Base-by-base conservation (phyloP, 192 early-diverging fungal genomes). In the Coemansia sp. region DNA sequence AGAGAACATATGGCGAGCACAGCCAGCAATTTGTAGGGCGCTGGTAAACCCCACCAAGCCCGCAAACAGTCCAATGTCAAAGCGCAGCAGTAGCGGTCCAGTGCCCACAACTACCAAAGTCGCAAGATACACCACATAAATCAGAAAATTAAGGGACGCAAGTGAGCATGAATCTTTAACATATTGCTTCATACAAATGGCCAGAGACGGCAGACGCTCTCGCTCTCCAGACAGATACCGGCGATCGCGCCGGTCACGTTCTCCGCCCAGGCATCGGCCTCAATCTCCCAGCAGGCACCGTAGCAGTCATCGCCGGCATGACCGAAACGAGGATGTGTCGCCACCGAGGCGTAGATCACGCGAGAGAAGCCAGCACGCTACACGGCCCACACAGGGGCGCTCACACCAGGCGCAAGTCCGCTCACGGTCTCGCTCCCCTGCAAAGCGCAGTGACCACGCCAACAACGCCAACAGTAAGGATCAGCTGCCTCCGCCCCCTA, bases 201-300 rank as follows among this genome's bases (percentile, higher is more conserved):
- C 69, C 36, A 52, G 70, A 26, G 64, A 66, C 20, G 65, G 58
- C 42, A 64, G 66, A 60, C 70, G 63, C 12, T 65, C 61, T 8
- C 72, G 69, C 35, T 65, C 69, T 18, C 39, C 69, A 3, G 69
- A 64, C 41, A 33, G 61, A 23, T 23, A 56, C 42, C 23, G 56
- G 36, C 25, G 62, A 21, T 34, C 56, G 11, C 62, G 42, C 18
- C 38, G 66, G 45, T 74, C 72, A 16, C 65, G 37, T 2, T 68
- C 66, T 6, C 72, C 65, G 4, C 56, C 60, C 26, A 55, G 65
- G 6, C 55, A 62, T n/a, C 65, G 72, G 18, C 64, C 70, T 11
- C 64, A 62, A 14, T 78, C 76, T n/a, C 76, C 76, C 7, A 64
- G 61, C 43, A 39, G 75, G 39, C 66, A 65, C 28, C 39, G 58